Evolutionary conservation across 495 filamentous ascomycete genomes (phyloP).

Genomic region (Filosporella fistucella): DNA sequence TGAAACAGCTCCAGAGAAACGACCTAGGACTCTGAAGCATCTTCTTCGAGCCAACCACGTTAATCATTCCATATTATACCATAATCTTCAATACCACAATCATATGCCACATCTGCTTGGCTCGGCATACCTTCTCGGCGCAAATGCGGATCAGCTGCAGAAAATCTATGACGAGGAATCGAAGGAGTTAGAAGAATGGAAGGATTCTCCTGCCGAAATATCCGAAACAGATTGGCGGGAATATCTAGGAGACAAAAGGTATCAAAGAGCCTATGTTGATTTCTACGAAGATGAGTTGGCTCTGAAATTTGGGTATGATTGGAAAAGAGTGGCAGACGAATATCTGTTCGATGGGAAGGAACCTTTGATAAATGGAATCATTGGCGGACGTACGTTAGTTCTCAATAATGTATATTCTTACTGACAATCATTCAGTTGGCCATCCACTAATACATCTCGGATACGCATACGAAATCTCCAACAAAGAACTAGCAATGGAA

Average conservation of each 20-base stretch:
- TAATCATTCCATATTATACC: constrained; percentile 78
- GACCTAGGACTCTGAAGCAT: constrained; percentile 81
- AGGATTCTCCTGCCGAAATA: constrained; percentile 78
- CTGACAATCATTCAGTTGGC: constrained; percentile 50
- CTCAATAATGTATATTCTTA: constrained; percentile 5
- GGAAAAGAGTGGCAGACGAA: constrained; percentile 70
- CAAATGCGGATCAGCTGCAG: constrained; percentile 62
- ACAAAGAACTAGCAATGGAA: constrained; percentile 77
- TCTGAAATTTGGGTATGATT: constrained; percentile 68
- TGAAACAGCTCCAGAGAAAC: constrained; percentile 73
- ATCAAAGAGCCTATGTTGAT: constrained; percentile 86
- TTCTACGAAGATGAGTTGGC: constrained; percentile 89
- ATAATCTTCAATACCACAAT: constrained; percentile 78
- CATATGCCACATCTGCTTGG: constrained; percentile 81
- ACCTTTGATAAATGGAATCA: constrained; percentile 74
- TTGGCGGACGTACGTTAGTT: constrained; percentile 65
- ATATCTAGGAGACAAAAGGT: constrained; percentile 69
- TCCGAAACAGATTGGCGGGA: constrained; percentile 79
- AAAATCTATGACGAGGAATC: constrained; percentile 74
- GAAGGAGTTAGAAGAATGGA: constrained; percentile 73
- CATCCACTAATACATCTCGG: constrained; percentile 87
- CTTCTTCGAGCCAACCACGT: constrained; percentile 86
- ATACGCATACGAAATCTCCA: constrained; percentile 81
- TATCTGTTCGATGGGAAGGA: constrained; percentile 72
- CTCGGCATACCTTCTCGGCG: constrained; percentile 82